These are phyloP conservation scores for Calonectria leucothoes DNA, from an alignment of 2,329 filamentous ascomycete genomes.

Conservation along the genomic window DNA sequence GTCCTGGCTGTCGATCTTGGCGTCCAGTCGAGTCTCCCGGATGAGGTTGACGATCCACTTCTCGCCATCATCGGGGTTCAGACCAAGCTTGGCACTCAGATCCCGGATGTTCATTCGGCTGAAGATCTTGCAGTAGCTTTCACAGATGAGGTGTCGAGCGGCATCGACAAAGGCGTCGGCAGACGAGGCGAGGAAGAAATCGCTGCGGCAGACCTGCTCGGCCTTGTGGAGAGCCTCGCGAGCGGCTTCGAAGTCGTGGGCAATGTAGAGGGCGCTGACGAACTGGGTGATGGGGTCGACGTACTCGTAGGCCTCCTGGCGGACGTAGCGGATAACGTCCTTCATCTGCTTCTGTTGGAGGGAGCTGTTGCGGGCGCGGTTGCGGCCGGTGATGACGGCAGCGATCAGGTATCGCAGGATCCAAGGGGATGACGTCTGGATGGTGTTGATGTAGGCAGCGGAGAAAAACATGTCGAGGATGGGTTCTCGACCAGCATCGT, in stretches of 20 bases:
- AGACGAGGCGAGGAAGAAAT: conserved; percentile 93
- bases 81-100: conserved; percentile 88
- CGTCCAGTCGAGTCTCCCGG: conserved; percentile 95
- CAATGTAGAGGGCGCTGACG: conserved; percentile 93
- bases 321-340: conserved; percentile 93
- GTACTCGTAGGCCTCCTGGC: conserved; percentile 98
- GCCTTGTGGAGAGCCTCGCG: conserved; percentile 87
- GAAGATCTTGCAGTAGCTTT: conserved; percentile 99
- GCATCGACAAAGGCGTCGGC: conserved; percentile 93
- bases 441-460: conserved; percentile 98
- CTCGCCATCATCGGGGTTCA: conserved; percentile 95
- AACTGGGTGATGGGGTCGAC: conserved; percentile 96
- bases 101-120: conserved; percentile 98
- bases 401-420: conserved; percentile 93
- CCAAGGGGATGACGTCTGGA: conserved; percentile 98
- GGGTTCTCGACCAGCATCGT: conserved; percentile 88
- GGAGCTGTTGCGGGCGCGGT: conserved; percentile 82
- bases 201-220: conserved; percentile 89
- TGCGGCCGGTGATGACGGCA: conserved; percentile 93
- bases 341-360: conserved; percentile 98
- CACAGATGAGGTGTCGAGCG: conserved; percentile 95
- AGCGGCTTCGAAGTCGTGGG: conserved; percentile 90
- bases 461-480: conserved; percentile 98
- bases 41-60: conserved; percentile 99
- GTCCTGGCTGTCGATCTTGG: conserved; percentile 99